These are phyloP conservation scores for Blastocystis hominis DNA, from an alignment of 352 stramenopile genomes.

Conservation along the genomic window DNA sequence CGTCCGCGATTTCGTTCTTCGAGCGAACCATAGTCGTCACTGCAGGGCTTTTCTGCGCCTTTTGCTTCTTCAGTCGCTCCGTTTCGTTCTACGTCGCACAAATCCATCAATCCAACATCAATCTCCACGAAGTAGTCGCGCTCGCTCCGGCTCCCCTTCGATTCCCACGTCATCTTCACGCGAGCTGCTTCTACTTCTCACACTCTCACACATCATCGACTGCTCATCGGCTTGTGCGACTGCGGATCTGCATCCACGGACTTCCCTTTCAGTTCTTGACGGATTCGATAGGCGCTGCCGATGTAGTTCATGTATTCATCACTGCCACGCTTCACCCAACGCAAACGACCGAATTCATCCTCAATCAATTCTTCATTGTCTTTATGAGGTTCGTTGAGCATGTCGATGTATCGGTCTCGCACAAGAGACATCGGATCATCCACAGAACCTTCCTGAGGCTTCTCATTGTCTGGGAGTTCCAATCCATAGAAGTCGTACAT, in stretches of 20 bases:
- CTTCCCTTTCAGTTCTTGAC: not conserved
- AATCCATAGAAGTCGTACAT: conserved; percentile 46
- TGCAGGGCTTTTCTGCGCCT: not conserved
- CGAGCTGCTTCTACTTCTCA: not conserved
- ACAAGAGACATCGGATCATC: not conserved
- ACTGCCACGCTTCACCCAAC: conserved; percentile 23
- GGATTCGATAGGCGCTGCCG: conserved; percentile 31
- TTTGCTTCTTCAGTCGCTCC: not conserved
- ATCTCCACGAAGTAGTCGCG: conserved; percentile 33
- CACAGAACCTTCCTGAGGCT: not conserved
- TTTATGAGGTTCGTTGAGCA: conserved; percentile 19
- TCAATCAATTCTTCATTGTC: conserved; percentile 31
- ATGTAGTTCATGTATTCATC: conserved; percentile 45
- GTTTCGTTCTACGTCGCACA: conserved; percentile 7
- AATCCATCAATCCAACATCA: not conserved
- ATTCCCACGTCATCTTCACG: conserved; percentile 52
- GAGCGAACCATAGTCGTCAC: not conserved
- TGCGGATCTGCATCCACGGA: not conserved
- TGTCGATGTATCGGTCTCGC: not conserved
- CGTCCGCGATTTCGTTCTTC: conserved; percentile 12
- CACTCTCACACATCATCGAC: not conserved
- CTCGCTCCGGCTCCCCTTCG: not conserved
- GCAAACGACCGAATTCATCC: conserved; percentile 40
- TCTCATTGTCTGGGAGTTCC: not conserved
- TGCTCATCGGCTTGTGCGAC: not conserved